Base-by-base conservation (phyloP, 768 basidiomycete genomes). In the Kwoniella heveanensis region DNA sequence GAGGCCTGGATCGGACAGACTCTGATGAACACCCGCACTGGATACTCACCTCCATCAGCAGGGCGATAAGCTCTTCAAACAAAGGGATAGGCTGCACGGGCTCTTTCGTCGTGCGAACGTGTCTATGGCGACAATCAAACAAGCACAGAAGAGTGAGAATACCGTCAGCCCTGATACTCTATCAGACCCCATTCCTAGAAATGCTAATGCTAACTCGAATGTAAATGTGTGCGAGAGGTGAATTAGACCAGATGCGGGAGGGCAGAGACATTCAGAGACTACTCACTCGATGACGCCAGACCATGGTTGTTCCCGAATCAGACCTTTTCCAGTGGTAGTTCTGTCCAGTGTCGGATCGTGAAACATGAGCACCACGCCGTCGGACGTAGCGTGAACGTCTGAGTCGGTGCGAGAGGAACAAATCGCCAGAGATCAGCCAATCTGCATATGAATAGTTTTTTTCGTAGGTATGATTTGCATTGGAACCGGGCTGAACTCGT, bases 11-110 rank as follows among this genome's bases (percentile, higher is more conserved):
- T n/a, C n/a, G n/a, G n/a, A n/a, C n/a, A n/a, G n/a, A n/a, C n/a
- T n/a, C n/a, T n/a, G n/a, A n/a, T n/a, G n/a, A n/a, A n/a, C n/a
- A n/a, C n/a, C n/a, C n/a, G n/a, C n/a, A n/a, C n/a, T n/a, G n/a
- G n/a, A n/a, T n/a, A n/a, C 74, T 61, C 57, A 79, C 78, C 70
- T 74, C 68, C 77, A 80, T 79, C 50, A 81, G 59, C 51, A 81
- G 62, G 19, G 67, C 77, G 17, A 81, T 62, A 26, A 80, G 60
- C 53, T 81, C 73, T 46, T 76, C 74, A 62, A 81, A 80, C 17
- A 61, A 58, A 12, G 79, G 80, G 30, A 81, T 79, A n/a, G 76
- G 79, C 68, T 80, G 80, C n/a, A 72, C 57, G 29, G 80, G 80
- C 53, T 74, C 66, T 59, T 77, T 71, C 21, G 47, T 75, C 32